A percentile compares a stretch with the other conserved stretches of the same genome.
These are phyloP conservation scores for Jackrogersella minutella DNA, from an alignment of 495 filamentous ascomycete genomes.

Conservation along the genomic window DNA sequence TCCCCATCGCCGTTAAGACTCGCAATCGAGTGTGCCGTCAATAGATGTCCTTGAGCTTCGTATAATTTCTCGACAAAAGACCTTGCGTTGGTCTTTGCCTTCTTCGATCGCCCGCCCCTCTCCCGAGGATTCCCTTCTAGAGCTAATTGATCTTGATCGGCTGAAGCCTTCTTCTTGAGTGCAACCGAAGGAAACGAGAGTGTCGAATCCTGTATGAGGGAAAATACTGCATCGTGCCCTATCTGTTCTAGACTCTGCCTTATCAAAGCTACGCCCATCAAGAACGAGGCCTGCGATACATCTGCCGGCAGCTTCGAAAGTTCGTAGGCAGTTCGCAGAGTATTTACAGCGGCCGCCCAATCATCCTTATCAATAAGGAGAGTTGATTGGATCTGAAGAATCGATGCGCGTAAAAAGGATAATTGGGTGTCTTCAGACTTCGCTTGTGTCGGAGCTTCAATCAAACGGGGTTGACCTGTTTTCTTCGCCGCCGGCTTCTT, in stretches of 20 bases:
- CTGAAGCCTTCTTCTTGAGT: slow-evolving; percentile 25
- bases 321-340: slow-evolving; percentile 58
- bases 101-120: slow-evolving; percentile 33
- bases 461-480: slow-evolving; percentile 32
- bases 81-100: slow-evolving; percentile 41
- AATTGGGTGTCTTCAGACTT: slow-evolving; percentile 62
- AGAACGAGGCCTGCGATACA: slow-evolving; percentile 57
- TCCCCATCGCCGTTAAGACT: slow-evolving; percentile 53
- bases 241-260: slow-evolving; percentile 71
- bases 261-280: slow-evolving; percentile 66
- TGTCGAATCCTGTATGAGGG: slow-evolving; percentile 88
- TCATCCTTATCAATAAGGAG: slow-evolving; percentile 63
- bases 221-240: slow-evolving; percentile 82
- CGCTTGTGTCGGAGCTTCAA: slow-evolving; percentile 36
- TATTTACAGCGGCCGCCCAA: slow-evolving; percentile 59
- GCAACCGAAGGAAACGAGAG: slow-evolving; percentile 78
- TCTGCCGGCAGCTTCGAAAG: slow-evolving; percentile 52
- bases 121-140: slow-evolving; percentile 42
- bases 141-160: slow-evolving; percentile 36
- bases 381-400: slow-evolving; percentile 71
- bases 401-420: slow-evolving; percentile 63
- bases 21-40: slow-evolving; percentile 63
- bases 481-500: slow-evolving; percentile 42
- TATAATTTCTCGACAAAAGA: slow-evolving; percentile 66
- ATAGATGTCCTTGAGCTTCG: slow-evolving; percentile 66